Evolutionary conservation across 2,329 filamentous ascomycete genomes (phyloP), one percentile per base, ranked within the genome.

Genomic region (Incumbomyces delicatus): DNA sequence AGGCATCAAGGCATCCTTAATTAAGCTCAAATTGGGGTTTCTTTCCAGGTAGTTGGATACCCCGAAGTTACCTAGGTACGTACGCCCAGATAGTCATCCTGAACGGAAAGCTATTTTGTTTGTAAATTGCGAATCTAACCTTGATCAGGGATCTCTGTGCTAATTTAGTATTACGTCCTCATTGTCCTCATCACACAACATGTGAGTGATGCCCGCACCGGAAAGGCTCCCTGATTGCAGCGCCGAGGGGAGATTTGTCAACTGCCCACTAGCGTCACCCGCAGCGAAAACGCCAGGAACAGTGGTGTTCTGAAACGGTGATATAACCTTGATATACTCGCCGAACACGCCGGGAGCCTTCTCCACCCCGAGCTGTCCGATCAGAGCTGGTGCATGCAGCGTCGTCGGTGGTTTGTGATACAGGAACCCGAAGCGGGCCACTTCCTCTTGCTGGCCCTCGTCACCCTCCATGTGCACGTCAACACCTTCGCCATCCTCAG

Each of bases 221-320:
- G 39, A 31, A 17, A 4, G 39, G 30, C 16, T 14, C 14, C 46
- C 46, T 31, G 16, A 16, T 2, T 6, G 13, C 16, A 48, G 18
- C 27, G 46, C 46, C n/a, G 8, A 29, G 10, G 39, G 36, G 18
- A 48, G 32, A 17, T 35, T n/a, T 3, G 46, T 48, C 27, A 48
- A 27, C 2, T 31, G 3, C 11, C 3, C 37, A 13, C 30, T 30
- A 29, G 31, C 7, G 18, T 81, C 76, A 0, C 77, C 77, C 1
- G 64, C 72, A 0, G 74, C 75, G 60, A 74, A 77, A 2, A 74
- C 70, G 0, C 76, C 76, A 2, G 61, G 58, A 0, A 76, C 66
- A 45, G 58, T 73, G 2, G 75, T 76, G 57, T 70, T 64, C 34
- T 69, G 64, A 54, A 76, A 74, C 31, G 73, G 72, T 1, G 57